Evolutionary conservation across 2,329 filamentous ascomycete species (phyloP), one percentile per base, ranked within the genome.

Genomic region (Xylogone sp.): DNA sequence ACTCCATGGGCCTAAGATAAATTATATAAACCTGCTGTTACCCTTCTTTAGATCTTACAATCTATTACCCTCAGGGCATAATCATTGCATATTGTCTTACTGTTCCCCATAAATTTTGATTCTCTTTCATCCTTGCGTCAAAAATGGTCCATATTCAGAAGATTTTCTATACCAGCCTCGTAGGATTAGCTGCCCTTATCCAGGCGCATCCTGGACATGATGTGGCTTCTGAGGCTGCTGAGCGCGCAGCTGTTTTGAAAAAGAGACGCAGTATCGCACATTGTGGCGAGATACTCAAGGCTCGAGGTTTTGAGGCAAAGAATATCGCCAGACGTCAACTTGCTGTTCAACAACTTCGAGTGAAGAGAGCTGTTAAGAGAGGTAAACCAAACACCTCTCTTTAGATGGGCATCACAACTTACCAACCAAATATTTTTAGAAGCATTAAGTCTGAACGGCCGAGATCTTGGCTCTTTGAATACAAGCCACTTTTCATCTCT

Each of bases 161-260:
- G 27, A 13, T 31, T 13, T 31, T 31, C 27, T 31, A 7, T 31
- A 31, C 27, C 27, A 13, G 43, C 27, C 27, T 31, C 27, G 27
- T 31, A 13, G 27, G 27, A 31, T 31, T 52, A 12, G 49, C 51
- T n/a, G 43, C 46, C 46, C 21, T 27, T 29, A 43, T 54, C 20
- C 16, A 68, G 44, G 68, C 71, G 21, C 71, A 73, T 42, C 70
- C 70, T 0, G 70, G 69, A 20, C 64, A 71, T 47, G 66, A 73
- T 50, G 52, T 66, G 29, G 58, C 56, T 22, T 56, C 59, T 42
- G 69, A 71, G 44, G 62, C 69, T 34, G 61, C 59, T 39, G 60
- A 69, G 55, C 68, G 69, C 42, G 59, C 59, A 45, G 62, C 64
- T 16, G 70, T 70, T 53, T 51, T 71, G 53, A 59, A 62, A 45